Base-by-base conservation (phyloP, 306 rosid genomes). In the Boehmeria nivea region DNA sequence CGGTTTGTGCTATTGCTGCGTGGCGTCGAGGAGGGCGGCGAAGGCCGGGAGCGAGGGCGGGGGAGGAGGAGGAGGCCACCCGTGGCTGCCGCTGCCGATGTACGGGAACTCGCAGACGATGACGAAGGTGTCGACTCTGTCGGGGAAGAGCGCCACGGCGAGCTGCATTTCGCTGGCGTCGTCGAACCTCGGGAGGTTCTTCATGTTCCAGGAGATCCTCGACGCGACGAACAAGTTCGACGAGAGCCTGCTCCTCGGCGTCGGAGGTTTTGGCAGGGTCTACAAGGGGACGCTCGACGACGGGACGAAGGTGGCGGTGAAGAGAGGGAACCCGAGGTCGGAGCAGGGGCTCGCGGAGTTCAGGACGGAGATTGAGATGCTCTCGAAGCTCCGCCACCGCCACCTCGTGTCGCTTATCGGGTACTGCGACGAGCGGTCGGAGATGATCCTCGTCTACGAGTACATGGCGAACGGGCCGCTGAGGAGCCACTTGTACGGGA, bases 381-480 rank as follows among this genome's bases (percentile, higher is more conserved):
- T 91, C 51, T 91, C 98, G 22, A 91, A 87, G 93, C 96, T 91
- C 49, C 87, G 96, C 44, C 98, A 91, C 49, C 95, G 95, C 43
- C 98, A 91, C 61, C 93, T 91, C 24, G 96, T 91, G 57, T 91
- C 98, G 12, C 98, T 91, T 50, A 91, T 91, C 55, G 98, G 98
- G 46, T 84, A 91, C 26, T 91, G 98, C 42, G 96, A 91, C 65
- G 96, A 91, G 71, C 74, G 93, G 72, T 84, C 96, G 23, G 98
- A 87, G 72, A 91, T 87, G 99, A 73, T 91, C 67, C 95, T 91
- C 45, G 96, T 87, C 52, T 91, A 91, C 45, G 99, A 91, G 56
- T 91, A 80, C 76, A 91, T 91, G 99, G 93, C 96, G 38, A 91
- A 91, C 69, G 99, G 99, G 62, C 96, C 99, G 49, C 82, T 91